Base-by-base conservation (phyloP, 2,329 filamentous ascomycete species). In the Alternaria arborescens region DNA sequence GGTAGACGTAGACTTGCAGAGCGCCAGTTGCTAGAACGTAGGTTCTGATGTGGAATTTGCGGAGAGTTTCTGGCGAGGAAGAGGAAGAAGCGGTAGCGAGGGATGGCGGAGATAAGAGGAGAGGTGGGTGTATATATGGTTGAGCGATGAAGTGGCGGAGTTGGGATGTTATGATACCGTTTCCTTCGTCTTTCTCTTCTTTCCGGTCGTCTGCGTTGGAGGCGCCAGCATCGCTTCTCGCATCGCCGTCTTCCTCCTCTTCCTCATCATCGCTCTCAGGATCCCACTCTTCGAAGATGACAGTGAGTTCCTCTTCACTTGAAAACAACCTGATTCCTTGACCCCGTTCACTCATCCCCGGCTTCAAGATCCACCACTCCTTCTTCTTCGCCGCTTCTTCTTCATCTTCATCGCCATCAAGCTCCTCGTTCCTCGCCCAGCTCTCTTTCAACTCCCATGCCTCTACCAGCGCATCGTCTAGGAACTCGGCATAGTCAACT, bases 351-450 rank as follows among this genome's bases (percentile, higher is more conserved):
- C 93, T 97, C 95, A 99, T 98, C 8, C 94, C 91, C 0, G 95
- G 94, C 80, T 99, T 99, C 61, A 99, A 79, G 67, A 99, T 98
- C 95, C 95, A 99, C 94, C 94, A 99, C 76, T 96, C 88, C 60
- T 86, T 85, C 30, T 79, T 68, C 12, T 61, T 58, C 5, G 12
- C 40, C 14, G 18, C 20, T 3, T 55, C 55, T 3, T 71, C 72
- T 26, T 79, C 76, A 2, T 78, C 79, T 46, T 86, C 14, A 8
- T 8, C 40, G 11, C 20, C 43, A 3, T 52, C 50, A n/a, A 55
- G 52, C 22, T 63, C 58, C 51, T 86, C 87, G 69, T 97, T 97
- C 46, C 83, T 84, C 32, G 87, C 86, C 78, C 96, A 85, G 68
- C 91, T 94, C 58, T 92, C 92, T 20, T 89, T 85, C 52, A 99